A percentile compares a stretch with the other conserved stretches of the same genome.
Conservation (phyloP, 2,329 filamentous ascomycete genomes). For the Penicillium brevicompactum region DNA sequence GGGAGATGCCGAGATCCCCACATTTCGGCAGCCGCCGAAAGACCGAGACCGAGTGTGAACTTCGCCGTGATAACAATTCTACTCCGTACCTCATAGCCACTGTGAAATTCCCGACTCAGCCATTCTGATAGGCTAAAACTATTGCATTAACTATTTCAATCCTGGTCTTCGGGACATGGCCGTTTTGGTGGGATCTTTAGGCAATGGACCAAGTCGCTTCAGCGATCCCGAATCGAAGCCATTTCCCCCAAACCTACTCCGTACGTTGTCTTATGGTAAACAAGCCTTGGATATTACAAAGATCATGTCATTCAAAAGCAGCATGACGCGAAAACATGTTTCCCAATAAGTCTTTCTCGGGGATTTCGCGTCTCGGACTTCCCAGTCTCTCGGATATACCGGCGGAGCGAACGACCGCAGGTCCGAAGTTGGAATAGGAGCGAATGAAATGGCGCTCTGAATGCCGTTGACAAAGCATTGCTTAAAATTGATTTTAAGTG, state of each 20-base stretch:
- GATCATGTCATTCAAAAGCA: neutral
- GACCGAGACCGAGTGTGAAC: no score
- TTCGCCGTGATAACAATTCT: no score
- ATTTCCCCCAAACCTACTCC: neutral
- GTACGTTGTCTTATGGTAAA: neutral
- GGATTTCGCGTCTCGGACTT: neutral
- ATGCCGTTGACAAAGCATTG: neutral
- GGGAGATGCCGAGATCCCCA: no score
- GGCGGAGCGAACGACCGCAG: neutral
- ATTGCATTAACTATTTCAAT: no score
- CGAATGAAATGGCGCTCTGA: neutral
- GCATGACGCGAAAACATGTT: neutral
- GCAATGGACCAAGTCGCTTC: neutral
- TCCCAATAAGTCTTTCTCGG: neutral
- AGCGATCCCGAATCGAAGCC: no score
- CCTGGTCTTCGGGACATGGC: no score
- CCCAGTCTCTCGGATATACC: neutral
- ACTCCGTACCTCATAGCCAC: no score
- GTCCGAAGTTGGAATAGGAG: neutral
- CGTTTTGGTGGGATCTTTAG: neutral
- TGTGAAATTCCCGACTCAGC: no score
- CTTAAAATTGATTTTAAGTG: neutral
- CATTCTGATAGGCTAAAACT: no score
- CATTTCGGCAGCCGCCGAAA: no score
- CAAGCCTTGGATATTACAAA: neutral